Base-by-base conservation (phyloP, 352 stramenopile genomes). In the Phytophthora chlamydospora region DNA sequence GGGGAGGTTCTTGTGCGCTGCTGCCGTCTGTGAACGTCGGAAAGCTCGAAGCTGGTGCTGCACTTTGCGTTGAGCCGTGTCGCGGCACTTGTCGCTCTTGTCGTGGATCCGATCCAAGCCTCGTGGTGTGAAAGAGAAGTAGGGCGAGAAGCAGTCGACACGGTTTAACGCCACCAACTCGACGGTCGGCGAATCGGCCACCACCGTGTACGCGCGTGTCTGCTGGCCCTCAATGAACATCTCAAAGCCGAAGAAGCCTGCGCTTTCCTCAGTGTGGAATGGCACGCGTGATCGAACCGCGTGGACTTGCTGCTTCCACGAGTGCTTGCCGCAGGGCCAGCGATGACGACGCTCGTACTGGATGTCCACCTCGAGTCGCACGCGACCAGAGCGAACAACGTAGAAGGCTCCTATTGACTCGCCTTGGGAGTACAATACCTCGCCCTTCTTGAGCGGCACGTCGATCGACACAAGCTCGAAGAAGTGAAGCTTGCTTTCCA, bases 381-480 rank as follows among this genome's bases (percentile, higher is more conserved):
- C 69, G 27, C 70, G 68, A 29, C 82, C 82, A 1, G 73, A 79
- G 0, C 77, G 75, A n/a, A 91, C 69, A 48, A 91, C 56, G 66
- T 91, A 91, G 47, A 91, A 83, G 4, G 82, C 81, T 5, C 78
- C 81, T 10, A 90, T 68, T 0, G 71, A 82, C 35, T 91, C 82
- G 13, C 71, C 76, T 61, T 91, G 79, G 9, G 54, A 74, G 57
- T 88, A 91, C 6, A 91, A 55, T 1, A 86, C 50, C 14, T 89
- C 75, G 34, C 74, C 79, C 39, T 77, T 73, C 39, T 87, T 80
- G 1, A 91, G 63, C 21, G 71, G 73, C 36, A 91, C 73, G 50
- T 91, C 79, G 41, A 91, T 83, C 14, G 82, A 89, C 39, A 89
- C 82, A 47, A 89, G 77, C 57, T 91, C 82, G 63, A 88, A 91